Conservation (phyloP, 768 basidiomycete genomes). For the Porpolomopsis calyptriformis region DNA sequence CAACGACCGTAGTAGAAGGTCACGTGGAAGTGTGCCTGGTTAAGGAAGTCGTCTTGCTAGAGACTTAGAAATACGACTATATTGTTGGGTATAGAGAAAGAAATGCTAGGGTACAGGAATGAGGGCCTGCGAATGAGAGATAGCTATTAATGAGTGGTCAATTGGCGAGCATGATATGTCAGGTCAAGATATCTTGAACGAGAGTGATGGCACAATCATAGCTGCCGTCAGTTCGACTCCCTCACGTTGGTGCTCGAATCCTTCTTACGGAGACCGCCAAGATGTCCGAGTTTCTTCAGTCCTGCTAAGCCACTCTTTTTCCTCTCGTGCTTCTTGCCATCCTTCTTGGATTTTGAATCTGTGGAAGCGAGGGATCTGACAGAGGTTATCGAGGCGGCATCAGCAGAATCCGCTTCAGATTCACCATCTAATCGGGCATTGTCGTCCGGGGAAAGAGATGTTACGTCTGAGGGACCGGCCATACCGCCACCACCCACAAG, state of each 20-base stretch:
- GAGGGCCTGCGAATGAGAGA: background rate
- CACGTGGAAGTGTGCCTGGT: background rate
- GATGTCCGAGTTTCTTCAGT: constrained; percentile 44
- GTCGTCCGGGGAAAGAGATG: constrained; percentile 20
- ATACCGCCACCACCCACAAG: constrained; percentile 48
- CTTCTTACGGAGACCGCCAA: constrained; percentile 40
- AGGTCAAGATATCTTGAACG: constrained; percentile 6
- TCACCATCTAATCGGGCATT: constrained; percentile 24
- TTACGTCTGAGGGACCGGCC: constrained; percentile 24
- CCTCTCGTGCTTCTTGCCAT: constrained; percentile 36
- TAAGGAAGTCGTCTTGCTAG: too few species aligned
- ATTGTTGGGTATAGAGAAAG: background rate
- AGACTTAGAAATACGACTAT: background rate
- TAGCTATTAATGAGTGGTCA: background rate
- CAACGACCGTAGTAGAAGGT: background rate
- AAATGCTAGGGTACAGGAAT: background rate
- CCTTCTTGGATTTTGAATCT: constrained; percentile 13
- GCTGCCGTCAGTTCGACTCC: constrained; percentile 20
- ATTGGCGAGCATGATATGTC: background rate
- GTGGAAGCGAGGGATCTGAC: constrained; percentile 20
- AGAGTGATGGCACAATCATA: constrained; percentile 1
- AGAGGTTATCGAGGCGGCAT: constrained; percentile 24
- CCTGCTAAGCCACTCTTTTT: constrained; percentile 46
- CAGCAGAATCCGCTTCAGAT: constrained; percentile 19
- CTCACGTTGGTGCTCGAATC: constrained; percentile 40